Base-by-base conservation (phyloP, 1,284 basidiomycete genomes). In the Wolfiporia cocos region DNA sequence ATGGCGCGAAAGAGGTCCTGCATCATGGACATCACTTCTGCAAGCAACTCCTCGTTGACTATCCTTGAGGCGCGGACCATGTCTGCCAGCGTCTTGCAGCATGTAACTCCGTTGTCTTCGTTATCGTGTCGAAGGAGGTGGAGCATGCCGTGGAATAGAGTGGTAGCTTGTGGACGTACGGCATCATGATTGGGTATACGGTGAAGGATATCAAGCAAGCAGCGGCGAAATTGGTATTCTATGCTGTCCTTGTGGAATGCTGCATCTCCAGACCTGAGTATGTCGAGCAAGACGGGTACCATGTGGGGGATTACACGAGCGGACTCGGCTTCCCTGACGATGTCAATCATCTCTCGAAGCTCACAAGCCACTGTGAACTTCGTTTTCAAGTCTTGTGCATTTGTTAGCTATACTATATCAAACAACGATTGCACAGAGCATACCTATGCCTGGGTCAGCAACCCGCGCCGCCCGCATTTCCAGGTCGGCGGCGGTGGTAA, bases 31-130 rank as follows among this genome's bases (percentile, higher is more conserved):
- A 95, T 75, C 67, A 96, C 94, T 37, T 92, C 86, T 47, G 78
- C 68, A 31, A 93, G 76, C 43, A 83, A 76, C 5, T 89, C 81
- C 53, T 93, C 92, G 9, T 84, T 79, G 42, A 89, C 69, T n/a
- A 76, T 68, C 58, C 85, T 73, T 55, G 80, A 82, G 18, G 71
- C 72, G 34, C 87, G 80, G 49, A 81, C 69, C 22, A 86, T 64
- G 64, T 99, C 96, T 48, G 93, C 85, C 55, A 96, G 78, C 45
- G 86, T 87, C 67, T 99, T 99, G 74, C 95, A 91, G 42, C 86
- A 91, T 2, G 86, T 76, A 23, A 87, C 77, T 2, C 89, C 96
- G 57, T 94, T 96, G 58, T 99, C 96, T 66, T 99, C 96, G 59
- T 96, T 98, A 69, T 99, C 97, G 49, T 81, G 72, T 37, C 87